phyloP scores from a whole-genome alignment of 345 rosid genomes.

The Dipteronia dyeriana region DNA sequence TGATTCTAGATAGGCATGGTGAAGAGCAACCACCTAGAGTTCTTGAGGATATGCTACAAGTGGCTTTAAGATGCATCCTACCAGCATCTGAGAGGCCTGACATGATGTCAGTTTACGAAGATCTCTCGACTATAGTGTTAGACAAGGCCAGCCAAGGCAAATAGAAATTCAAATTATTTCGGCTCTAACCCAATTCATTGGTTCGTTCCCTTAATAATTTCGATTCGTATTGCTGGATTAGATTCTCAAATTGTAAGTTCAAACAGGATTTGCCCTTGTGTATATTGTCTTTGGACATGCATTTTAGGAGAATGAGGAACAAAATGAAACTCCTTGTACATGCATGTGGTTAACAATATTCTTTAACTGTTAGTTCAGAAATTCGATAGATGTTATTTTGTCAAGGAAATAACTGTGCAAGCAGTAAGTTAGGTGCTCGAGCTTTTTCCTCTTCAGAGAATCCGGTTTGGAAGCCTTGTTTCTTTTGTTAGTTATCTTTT shows the following conservation, averaged over 20 bases:
- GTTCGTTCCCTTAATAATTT: background rate
- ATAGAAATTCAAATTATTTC: slow-evolving; percentile 13
- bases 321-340: slow-evolving; percentile 12
- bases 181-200: slow-evolving; percentile 26
- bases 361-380: background rate
- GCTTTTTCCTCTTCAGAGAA: too few relatives aligned
- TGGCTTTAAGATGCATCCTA: slow-evolving; percentile 69
- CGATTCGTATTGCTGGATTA: slow-evolving; percentile 2
- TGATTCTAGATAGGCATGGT: slow-evolving; percentile 31
- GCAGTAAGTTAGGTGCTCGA: too few relatives aligned
- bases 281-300: slow-evolving; percentile 22
- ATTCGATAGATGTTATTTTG: background rate
- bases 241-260: background rate
- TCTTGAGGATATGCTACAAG: slow-evolving; percentile 53
- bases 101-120: slow-evolving; percentile 64
- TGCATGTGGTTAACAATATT: slow-evolving; percentile 6
- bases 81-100: slow-evolving; percentile 88
- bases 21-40: slow-evolving; percentile 30
- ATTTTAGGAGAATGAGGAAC: background rate
- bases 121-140: slow-evolving; percentile 38
- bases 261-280: slow-evolving; percentile 16
- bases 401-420: too few relatives aligned
- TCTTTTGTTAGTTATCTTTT: too few relatives aligned
- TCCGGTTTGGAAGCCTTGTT: too few relatives aligned
- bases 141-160: slow-evolving; percentile 19